phyloP scores from a whole-genome alignment of 176 grass and related monocot species.

The Thalia dealbata region DNA sequence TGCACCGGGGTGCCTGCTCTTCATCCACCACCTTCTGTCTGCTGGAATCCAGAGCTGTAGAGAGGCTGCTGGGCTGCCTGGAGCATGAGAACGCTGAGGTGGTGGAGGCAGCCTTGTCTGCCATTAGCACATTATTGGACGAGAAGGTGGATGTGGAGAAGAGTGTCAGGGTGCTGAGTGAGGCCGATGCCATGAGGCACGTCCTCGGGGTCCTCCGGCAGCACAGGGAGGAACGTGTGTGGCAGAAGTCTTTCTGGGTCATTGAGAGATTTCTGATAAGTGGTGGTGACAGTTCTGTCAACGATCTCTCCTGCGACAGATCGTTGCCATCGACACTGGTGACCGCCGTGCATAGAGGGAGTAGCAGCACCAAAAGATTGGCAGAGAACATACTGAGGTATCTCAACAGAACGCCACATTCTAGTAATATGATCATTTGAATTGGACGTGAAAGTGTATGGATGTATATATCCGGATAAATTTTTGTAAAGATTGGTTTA shows the following conservation, averaged over 20 bases:
- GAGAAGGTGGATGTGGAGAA: conserved; percentile 48
- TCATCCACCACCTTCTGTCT: conserved; percentile 57
- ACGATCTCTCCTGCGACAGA: conserved; percentile 45
- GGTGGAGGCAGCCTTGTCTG: conserved; percentile 45
- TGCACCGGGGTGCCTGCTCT: conserved; percentile 58
- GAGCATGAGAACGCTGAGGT: conserved; percentile 45
- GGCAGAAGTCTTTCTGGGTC: conserved; percentile 63
- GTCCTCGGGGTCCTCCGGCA: conserved; percentile 49
- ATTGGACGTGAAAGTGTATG: conserved; percentile 13
- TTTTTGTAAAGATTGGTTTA: background rate
- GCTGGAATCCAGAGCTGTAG: conserved; percentile 48
- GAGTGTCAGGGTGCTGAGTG: conserved; percentile 44
- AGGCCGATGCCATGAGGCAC: conserved; percentile 36
- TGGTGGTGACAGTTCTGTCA: conserved; percentile 38
- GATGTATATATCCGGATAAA: too few species aligned
- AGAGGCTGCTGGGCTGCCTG: conserved; percentile 49
- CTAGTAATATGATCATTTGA: conserved; percentile 34
- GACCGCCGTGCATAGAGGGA: conserved; percentile 59
- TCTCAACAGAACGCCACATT: conserved; percentile 55
- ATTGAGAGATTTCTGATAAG: conserved; percentile 60
- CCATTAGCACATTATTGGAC: conserved; percentile 72
- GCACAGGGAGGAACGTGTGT: conserved; percentile 36
- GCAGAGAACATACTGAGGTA: conserved; percentile 75
- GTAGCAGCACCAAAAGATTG: conserved; percentile 42
- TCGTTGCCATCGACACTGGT: conserved; percentile 50